Percentiles rank a stretch among this genome's conserved stretches.
phyloP scores from a whole-genome alignment of 176 grass and related monocot species.

The Carex littledalei region DNA sequence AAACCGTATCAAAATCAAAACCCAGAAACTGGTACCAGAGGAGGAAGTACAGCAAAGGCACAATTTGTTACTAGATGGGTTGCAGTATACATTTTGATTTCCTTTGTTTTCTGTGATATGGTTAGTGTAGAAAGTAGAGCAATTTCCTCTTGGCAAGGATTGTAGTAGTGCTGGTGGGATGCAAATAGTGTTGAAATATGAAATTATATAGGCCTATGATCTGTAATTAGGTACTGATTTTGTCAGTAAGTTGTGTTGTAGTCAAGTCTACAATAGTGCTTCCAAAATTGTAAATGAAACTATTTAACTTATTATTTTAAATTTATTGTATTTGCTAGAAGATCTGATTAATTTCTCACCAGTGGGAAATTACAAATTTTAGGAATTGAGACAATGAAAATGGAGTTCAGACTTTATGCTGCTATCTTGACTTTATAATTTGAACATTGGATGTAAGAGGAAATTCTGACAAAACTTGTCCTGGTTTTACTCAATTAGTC shows the following conservation, averaged over 20 bases:
- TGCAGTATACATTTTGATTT: slow-evolving; percentile 17
- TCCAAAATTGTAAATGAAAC: background rate
- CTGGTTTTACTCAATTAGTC: background rate
- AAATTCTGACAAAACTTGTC: background rate
- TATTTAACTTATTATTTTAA: background rate
- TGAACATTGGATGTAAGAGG: background rate
- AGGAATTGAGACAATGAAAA: background rate
- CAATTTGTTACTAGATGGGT: slow-evolving; percentile 19
- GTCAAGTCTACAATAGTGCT: background rate
- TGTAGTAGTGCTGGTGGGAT: background rate
- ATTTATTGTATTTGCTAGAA: background rate
- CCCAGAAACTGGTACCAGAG: background rate
- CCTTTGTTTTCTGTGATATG: background rate
- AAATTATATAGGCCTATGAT: background rate
- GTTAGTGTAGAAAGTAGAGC: background rate
- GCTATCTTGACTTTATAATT: background rate
- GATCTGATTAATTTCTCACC: background rate
- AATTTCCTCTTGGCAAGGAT: background rate
- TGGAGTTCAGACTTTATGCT: background rate
- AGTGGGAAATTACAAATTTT: background rate
- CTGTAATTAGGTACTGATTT: slow-evolving; percentile 2
- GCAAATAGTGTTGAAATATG: background rate
- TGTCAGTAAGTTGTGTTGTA: background rate
- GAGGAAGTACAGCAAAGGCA: slow-evolving; percentile 6
- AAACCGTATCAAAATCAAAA: slow-evolving; percentile 13